Conservation (phyloP, 2,329 filamentous ascomycete species). For the Botrytis sinoallii region DNA sequence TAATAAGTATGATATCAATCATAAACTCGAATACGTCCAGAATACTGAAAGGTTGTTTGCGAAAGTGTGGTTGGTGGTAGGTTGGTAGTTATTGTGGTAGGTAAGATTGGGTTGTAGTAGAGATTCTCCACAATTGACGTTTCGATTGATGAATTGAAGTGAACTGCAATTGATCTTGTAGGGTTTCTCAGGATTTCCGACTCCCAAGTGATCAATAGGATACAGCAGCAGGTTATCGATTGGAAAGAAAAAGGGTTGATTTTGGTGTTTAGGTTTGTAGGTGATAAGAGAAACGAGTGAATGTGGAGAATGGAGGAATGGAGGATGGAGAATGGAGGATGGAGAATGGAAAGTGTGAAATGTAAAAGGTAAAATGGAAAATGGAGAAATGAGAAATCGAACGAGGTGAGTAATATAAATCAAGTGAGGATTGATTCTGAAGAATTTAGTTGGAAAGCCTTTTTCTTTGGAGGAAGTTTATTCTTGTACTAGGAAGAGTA, state of each 20-base stretch:
- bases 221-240: neutral
- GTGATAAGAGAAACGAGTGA: conserved; percentile 4
- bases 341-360: neutral
- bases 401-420: neutral
- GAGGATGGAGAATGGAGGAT: neutral
- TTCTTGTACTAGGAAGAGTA: neutral
- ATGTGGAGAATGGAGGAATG: conserved; percentile 9
- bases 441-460: neutral
- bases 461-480: neutral
- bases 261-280: neutral
- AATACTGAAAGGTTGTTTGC: neutral
- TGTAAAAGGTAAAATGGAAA: neutral
- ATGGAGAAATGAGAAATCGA: neutral
- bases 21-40: conserved; percentile 5
- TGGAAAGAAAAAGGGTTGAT: neutral
- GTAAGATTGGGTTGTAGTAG: neutral
- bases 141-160: neutral
- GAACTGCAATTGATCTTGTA: neutral
- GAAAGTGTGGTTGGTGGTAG: neutral
- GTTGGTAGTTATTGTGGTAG: neutral
- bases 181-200: neutral
- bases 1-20: neutral
- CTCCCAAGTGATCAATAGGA: neutral
- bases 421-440: neutral
- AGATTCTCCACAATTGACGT: neutral